Evolutionary conservation across 306 rosid genomes (phyloP).

Genomic region (Sindora glabra): DNA sequence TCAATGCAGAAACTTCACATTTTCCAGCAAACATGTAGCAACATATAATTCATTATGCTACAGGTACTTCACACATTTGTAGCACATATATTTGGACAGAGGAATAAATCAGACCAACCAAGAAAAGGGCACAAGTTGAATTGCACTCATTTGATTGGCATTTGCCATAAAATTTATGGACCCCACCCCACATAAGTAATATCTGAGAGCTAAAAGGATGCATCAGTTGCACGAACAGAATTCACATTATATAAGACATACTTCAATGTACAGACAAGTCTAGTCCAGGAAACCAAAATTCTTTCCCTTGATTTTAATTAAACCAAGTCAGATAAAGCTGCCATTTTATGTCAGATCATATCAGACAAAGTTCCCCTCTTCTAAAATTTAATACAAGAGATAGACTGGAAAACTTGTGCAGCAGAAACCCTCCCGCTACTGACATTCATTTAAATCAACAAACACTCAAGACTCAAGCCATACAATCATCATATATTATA

Average conservation of each 20-base stretch:
- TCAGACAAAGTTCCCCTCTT: not conserved
- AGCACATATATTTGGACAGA: too few species aligned
- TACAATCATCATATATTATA: not conserved
- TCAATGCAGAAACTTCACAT: not conserved
- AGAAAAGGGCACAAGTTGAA: not conserved
- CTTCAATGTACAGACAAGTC: not conserved
- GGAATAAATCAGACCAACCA: not conserved
- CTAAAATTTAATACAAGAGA: not conserved
- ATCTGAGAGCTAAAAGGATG: not conserved
- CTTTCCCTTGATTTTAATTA: slow-evolving; percentile 2
- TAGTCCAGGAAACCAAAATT: not conserved
- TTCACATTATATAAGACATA: not conserved
- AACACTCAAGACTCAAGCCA: not conserved
- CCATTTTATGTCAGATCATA: not conserved
- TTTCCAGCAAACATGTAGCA: not conserved
- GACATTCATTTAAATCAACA: not conserved
- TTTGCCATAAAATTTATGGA: not conserved
- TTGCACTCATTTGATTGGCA: not conserved
- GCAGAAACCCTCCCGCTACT: not conserved
- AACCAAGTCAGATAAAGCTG: not conserved
- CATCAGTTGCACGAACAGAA: not conserved
- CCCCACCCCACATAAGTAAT: not conserved
- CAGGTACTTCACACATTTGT: too few species aligned
- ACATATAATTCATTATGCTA: too few species aligned
- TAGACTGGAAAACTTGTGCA: not conserved